These are phyloP conservation scores for Vanrija sp. DNA, from an alignment of 1,284 basidiomycete genomes.

Conservation along the genomic window DNA sequence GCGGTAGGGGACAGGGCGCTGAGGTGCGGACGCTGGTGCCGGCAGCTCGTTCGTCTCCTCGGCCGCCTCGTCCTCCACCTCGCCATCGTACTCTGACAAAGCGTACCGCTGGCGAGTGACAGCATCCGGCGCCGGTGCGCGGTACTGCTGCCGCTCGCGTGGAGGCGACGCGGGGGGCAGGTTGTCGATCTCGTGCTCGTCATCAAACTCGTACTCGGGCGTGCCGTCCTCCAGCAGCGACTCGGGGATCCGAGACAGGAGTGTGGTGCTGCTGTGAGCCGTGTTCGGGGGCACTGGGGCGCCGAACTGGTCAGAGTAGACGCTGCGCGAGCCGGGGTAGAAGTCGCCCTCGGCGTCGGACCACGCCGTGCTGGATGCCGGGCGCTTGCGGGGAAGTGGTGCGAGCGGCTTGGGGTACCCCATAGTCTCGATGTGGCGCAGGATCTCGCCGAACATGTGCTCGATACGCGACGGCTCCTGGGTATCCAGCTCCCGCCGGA, in stretches of 20 bases:
- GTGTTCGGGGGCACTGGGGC: slow-evolving; percentile 35
- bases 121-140: neutral
- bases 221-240: slow-evolving; percentile 31
- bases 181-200: slow-evolving; percentile 35
- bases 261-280: slow-evolving; percentile 1
- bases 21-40: neutral
- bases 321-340: slow-evolving; percentile 28
- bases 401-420: neutral
- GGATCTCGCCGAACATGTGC: slow-evolving; percentile 34
- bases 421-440: slow-evolving; percentile 11
- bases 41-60: slow-evolving; percentile 17
- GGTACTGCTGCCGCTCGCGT: slow-evolving; percentile 4
- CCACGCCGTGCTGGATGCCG: neutral
- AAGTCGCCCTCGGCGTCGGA: slow-evolving; percentile 24
- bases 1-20: too few relatives aligned
- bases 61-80: slow-evolving; percentile 18
- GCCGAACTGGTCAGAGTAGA: slow-evolving; percentile 32
- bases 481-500: slow-evolving; percentile 16
- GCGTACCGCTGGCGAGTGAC: neutral
- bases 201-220: slow-evolving; percentile 36
- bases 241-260: slow-evolving; percentile 17
- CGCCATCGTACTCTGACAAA: neutral
- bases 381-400: neutral
- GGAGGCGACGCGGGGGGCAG: slow-evolving; percentile 40
- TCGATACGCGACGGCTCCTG: slow-evolving; percentile 27